Base-by-base conservation (phyloP, 2,329 filamentous ascomycete species). In the Domatiomyces catenatus region DNA sequence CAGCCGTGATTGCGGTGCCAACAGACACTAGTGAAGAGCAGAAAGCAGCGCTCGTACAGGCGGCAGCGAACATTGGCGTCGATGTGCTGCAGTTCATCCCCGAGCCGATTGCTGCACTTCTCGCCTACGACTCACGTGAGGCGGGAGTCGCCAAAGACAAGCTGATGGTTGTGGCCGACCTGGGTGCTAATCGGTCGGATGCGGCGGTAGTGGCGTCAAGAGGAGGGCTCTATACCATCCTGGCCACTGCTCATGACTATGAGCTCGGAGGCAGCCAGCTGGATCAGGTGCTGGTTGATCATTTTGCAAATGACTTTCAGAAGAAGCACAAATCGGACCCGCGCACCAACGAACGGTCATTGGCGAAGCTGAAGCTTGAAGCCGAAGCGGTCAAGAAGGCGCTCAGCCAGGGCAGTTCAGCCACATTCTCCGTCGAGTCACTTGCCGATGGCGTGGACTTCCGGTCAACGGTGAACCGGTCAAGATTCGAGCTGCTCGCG, bases 251-350 rank as follows among this genome's bases (percentile, higher is more conserved):
- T 26, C 92, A 96, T 72, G 92, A 98, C 74, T 95, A 94, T 70
- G 89, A 96, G 64, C 85, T 90, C 59, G 82, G 86, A 51, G 92
- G 92, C 63, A 76, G 80, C 36, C 81, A 88, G 58, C 76, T 98
- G 51, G 92, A 98, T 72, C 79, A 92, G 66, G 84, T 90, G 47
- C 76, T 98, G 52, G 85, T 94, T 66, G 90, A 98, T 66, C 83
- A 95, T 75, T 95, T 96, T 61, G 85, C 90, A 61, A 98, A 98
- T 76, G 92, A 98, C 70, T 98, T 98, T 72, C 78, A 92, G 64
- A 96, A 98, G 79, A 94, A 94, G 77, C 80, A 96, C 77, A 83
- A 82, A 72, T 79, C 79, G 52, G 92, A 96, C 68, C 92, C 92
- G 19, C 79, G 89, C 60, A 77, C 82, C 64, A 86, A 92, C 65